These are phyloP conservation scores for Rhodomyrtus psidioides DNA, from an alignment of 441 rosid species.

Conservation along the genomic window DNA sequence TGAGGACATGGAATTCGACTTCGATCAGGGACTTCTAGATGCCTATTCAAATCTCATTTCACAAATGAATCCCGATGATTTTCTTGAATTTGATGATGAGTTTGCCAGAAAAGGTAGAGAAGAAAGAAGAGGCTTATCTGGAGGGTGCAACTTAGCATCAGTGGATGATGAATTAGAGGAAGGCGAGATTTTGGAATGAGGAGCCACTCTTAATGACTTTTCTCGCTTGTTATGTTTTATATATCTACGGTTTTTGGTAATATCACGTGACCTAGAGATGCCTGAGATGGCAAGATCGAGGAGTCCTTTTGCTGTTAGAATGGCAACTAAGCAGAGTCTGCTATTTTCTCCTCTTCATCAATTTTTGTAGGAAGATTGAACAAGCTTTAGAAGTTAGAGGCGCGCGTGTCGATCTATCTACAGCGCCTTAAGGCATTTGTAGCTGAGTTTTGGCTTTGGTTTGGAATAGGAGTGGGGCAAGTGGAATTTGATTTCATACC, in stretches of 20 bases:
- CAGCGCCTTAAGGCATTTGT: not conserved
- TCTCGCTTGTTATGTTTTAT: not conserved
- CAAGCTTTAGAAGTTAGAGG: not conserved
- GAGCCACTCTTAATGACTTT: not conserved
- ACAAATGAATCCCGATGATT: conserved; percentile 56
- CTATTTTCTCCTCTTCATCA: not conserved
- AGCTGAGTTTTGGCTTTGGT: not conserved
- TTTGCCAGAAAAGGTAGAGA: conserved; percentile 25
- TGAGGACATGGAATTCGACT: conserved; percentile 40
- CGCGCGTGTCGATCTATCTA: not conserved
- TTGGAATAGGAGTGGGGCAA: not conserved
- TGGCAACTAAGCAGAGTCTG: not conserved
- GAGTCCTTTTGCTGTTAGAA: not conserved
- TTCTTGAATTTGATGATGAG: conserved; percentile 54
- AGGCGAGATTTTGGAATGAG: conserved; percentile 63
- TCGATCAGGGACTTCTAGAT: conserved; percentile 62
- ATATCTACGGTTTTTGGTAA: not conserved
- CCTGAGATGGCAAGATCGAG: not conserved
- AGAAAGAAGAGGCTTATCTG: conserved; percentile 16
- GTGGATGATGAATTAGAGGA: conserved; percentile 60
- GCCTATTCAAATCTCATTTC: conserved; percentile 52
- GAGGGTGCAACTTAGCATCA: conserved; percentile 7
- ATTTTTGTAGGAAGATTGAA: not conserved
- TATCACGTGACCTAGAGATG: not conserved
- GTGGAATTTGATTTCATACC: not conserved